Evolutionary conservation across 805 yeast genomes (phyloP).

Genomic region (Candida tallmaniae): DNA sequence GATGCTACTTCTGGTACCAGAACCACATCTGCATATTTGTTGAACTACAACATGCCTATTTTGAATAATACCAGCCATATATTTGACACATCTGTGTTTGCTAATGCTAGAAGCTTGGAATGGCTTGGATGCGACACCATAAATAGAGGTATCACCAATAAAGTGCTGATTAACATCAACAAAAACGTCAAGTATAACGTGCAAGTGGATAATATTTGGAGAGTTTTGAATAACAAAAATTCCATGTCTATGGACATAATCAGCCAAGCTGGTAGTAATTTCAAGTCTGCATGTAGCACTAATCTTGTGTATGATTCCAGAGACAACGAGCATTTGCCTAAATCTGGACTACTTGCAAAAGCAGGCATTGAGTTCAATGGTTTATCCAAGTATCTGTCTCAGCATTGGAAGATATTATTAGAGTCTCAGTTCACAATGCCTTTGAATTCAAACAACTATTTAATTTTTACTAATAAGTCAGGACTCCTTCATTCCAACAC

Average conservation of each 20-base stretch:
- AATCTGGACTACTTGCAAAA: slow-evolving; percentile 34
- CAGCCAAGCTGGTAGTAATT: slow-evolving; percentile 40
- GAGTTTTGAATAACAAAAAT: slow-evolving; percentile 25
- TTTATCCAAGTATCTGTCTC: slow-evolving; percentile 19
- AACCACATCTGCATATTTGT: slow-evolving; percentile 46
- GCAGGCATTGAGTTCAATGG: slow-evolving; percentile 35
- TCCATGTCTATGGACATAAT: slow-evolving; percentile 28
- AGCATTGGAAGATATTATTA: slow-evolving; percentile 38
- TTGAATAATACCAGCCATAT: slow-evolving; percentile 36
- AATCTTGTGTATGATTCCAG: slow-evolving; percentile 42
- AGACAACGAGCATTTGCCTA: slow-evolving; percentile 40
- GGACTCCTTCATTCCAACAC: slow-evolving; percentile 23
- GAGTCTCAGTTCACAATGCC: slow-evolving; percentile 35
- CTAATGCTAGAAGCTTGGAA: slow-evolving; percentile 44
- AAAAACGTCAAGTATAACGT: slow-evolving; percentile 28
- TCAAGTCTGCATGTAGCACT: slow-evolving; percentile 42
- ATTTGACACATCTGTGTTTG: slow-evolving; percentile 35
- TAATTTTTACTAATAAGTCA: slow-evolving; percentile 26
- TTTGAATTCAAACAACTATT: slow-evolving; percentile 14
- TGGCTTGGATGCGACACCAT: slow-evolving; percentile 45
- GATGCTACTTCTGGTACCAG: slow-evolving; percentile 50
- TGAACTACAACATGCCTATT: slow-evolving; percentile 45
- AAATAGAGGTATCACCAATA: slow-evolving; percentile 40
- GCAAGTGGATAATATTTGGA: slow-evolving; percentile 41
- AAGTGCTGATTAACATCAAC: slow-evolving; percentile 31